phyloP scores from a whole-genome alignment of 768 basidiomycete genomes.

The Sporobolomyces phaffii region DNA sequence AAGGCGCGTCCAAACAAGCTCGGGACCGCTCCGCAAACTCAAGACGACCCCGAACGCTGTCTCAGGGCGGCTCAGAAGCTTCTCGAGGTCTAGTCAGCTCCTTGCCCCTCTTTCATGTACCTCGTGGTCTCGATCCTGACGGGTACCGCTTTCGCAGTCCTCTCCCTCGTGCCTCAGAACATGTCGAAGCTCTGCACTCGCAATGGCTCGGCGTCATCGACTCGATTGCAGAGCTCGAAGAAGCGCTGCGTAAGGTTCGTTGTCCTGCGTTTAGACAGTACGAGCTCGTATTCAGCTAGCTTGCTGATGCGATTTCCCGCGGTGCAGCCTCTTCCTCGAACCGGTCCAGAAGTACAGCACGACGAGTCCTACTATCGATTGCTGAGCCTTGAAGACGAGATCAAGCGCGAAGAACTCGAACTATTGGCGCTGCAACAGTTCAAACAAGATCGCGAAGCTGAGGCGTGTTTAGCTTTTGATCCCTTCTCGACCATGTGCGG shows the following conservation, averaged over 20 bases:
- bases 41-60: slow-evolving; percentile 23
- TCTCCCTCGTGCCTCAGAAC: slow-evolving; percentile 34
- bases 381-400: slow-evolving; percentile 35
- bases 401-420: slow-evolving; percentile 39
- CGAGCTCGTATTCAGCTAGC: too few species aligned
- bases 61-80: slow-evolving; percentile 36
- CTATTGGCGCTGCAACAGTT: slow-evolving; percentile 35
- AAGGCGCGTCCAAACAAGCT: slow-evolving; percentile 5
- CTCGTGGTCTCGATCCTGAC: too few species aligned
- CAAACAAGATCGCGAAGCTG: slow-evolving; percentile 28
- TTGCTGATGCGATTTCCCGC: too few species aligned
- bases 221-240: slow-evolving; percentile 34
- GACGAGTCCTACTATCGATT: slow-evolving; percentile 23
- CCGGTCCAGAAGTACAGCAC: neutral
- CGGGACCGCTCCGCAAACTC: neutral
- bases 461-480: slow-evolving; percentile 12
- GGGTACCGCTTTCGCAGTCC: slow-evolving; percentile 20
- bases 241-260: slow-evolving; percentile 25
- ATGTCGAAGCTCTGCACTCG: slow-evolving; percentile 34
- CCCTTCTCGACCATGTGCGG: neutral
- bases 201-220: slow-evolving; percentile 37
- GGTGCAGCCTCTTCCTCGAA: slow-evolving; percentile 3
- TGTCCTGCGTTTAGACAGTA: neutral
- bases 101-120: neutral
- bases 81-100: slow-evolving; percentile 36